Conservation (phyloP, 306 rosid species). For the Cyamopsis tetragonoloba region DNA sequence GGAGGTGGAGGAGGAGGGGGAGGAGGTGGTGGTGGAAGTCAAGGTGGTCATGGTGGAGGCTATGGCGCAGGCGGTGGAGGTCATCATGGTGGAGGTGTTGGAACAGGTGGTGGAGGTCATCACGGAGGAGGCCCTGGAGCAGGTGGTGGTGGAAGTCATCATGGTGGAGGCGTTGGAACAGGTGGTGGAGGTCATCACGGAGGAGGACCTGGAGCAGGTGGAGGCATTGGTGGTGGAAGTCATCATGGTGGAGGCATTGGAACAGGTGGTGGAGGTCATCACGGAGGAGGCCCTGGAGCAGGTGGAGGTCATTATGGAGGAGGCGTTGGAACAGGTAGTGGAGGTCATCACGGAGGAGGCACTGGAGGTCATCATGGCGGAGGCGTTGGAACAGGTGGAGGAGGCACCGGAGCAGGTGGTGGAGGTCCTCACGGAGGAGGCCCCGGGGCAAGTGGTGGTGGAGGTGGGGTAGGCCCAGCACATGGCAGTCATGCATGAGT, state of each 20-base stretch:
- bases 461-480: too few species aligned
- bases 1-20: conserved; percentile 34
- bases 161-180: conserved; percentile 37
- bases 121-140: too few species aligned
- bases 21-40: conserved; percentile 29
- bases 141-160: conserved; percentile 19
- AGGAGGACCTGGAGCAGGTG: conserved; percentile 37
- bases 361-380: conserved; percentile 35
- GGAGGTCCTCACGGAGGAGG: conserved; percentile 37
- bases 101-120: conserved; percentile 36
- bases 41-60: conserved; percentile 34
- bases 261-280: neutral
- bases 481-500: too few species aligned
- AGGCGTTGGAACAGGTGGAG: conserved; percentile 11
- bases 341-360: conserved; percentile 36
- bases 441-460: conserved; percentile 47
- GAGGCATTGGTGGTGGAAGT: conserved; percentile 23
- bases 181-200: conserved; percentile 39
- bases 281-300: conserved; percentile 30
- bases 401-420: conserved; percentile 28
- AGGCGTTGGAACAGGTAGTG: conserved; percentile 47
- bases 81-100: conserved; percentile 28
- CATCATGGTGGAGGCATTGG: conserved; percentile 47
- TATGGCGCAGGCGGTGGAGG: too few species aligned
- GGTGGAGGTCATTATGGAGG: conserved; percentile 52